Evolutionary conservation across 2,329 filamentous ascomycete species (phyloP).

Genomic region (Capronia coronata): DNA sequence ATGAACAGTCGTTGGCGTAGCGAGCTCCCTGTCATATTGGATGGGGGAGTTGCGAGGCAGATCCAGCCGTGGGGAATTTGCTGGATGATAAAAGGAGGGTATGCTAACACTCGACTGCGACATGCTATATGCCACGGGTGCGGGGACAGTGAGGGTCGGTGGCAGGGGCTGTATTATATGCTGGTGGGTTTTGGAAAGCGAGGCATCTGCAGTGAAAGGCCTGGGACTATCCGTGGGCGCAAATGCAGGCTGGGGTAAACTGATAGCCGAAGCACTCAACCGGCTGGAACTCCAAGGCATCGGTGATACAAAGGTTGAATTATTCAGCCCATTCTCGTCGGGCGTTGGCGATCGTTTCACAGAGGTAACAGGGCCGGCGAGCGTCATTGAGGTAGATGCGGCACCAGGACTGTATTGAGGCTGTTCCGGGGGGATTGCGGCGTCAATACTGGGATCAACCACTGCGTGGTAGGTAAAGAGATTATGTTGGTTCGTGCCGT

Average conservation of each 20-base stretch:
- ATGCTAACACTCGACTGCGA: not conserved
- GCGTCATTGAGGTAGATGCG: not conserved
- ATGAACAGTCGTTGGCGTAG: not conserved
- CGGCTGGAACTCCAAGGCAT: not conserved
- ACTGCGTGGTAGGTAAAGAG: constrained; percentile 11
- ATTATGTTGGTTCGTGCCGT: not conserved
- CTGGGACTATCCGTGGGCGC: not conserved
- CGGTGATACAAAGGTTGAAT: not conserved
- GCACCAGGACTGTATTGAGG: not conserved
- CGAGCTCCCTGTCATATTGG: constrained; percentile 2
- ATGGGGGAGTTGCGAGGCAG: constrained; percentile 3
- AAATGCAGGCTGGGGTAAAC: not conserved
- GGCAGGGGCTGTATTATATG: not conserved
- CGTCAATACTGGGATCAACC: constrained; percentile 12
- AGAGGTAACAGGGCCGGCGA: constrained; percentile 1
- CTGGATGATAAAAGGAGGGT: constrained; percentile 10
- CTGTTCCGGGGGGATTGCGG: constrained; percentile 1
- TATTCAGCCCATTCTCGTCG: not conserved
- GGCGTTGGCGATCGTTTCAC: not conserved
- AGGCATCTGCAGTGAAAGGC: constrained; percentile 3
- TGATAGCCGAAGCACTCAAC: constrained; percentile 1
- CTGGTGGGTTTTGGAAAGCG: not conserved
- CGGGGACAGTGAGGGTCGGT: not conserved
- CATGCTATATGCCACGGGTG: not conserved
- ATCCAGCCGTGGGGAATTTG: constrained; percentile 10